A percentile compares a stretch with the other conserved stretches of the same genome.
Evolutionary conservation across 73 alveolate genomes (phyloP).

Genomic region (Paramecium pentaurelia): DNA sequence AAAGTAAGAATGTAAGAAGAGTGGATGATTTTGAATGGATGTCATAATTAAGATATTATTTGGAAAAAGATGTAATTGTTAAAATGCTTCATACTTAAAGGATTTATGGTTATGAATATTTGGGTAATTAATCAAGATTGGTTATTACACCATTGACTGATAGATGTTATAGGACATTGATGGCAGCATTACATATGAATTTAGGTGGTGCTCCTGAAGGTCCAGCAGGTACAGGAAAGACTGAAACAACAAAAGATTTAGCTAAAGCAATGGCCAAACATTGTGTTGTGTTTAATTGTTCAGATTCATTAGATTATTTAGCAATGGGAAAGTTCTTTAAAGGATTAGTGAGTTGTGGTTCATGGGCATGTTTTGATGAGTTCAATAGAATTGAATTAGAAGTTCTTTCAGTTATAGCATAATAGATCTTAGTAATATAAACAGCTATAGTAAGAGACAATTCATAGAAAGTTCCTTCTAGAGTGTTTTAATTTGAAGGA

Average conservation of each 20-base stretch:
- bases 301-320: conserved; percentile 79
- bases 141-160: conserved; percentile 94
- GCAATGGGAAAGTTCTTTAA: conserved; percentile 91
- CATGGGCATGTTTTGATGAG: conserved; percentile 99
- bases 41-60: conserved; percentile 76
- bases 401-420: conserved; percentile 98
- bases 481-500: conserved; percentile 76
- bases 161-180: conserved; percentile 86
- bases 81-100: conserved; percentile 79
- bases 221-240: conserved; percentile 94
- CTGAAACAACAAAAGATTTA: conserved; percentile 91
- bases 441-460: conserved; percentile 86
- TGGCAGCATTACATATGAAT: conserved; percentile 84
- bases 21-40: conserved; percentile 82
- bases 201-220: conserved; percentile 98
- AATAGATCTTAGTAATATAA: conserved; percentile 85
- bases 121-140: conserved; percentile 89
- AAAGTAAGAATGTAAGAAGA: conserved; percentile 55
- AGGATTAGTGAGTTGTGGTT: conserved; percentile 92
- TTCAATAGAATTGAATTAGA: conserved; percentile 97
- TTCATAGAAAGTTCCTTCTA: conserved; percentile 52
- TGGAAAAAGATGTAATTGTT: conserved; percentile 68
- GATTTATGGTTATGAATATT: conserved; percentile 95
- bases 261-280: conserved; percentile 86
- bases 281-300: conserved; percentile 89